Base-by-base conservation (phyloP, 163 green algal species). In the Coccomyxa subellipsoidea region DNA sequence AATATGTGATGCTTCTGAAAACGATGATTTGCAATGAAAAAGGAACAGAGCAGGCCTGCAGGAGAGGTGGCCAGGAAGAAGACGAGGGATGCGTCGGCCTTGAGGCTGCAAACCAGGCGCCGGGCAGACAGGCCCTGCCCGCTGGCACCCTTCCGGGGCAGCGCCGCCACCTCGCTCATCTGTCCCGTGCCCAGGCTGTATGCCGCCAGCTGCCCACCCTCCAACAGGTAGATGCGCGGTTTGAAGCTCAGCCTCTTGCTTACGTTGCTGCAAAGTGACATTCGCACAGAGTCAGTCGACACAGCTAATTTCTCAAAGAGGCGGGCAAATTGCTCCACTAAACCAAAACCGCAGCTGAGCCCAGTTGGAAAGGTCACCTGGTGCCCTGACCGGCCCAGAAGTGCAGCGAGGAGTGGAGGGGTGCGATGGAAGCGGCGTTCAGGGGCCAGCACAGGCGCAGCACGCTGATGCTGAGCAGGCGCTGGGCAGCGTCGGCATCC, bases 31-130 rank as follows among this genome's bases (percentile, higher is more conserved):
- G n/a, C n/a, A n/a, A n/a, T n/a, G n/a, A n/a, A n/a, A n/a, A n/a
- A n/a, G n/a, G n/a, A n/a, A n/a, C n/a, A n/a, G 5, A 18, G 21
- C 47, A 59, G 15, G 23, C 47, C 47, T 59, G 47, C 47, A 23
- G 47, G 32, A 69, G 53, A 8, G 53, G 21, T 15, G 70, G 71
- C 27, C 70, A 36, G 81, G 38, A 90, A 92, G 79, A 93, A 93
- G 36, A 92, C 54, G 38, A 93, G 83, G 82, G 87, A 92, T 0
- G 87, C 88, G 35, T 82, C 80, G 27, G 79, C 73, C 76, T 79
- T 77, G 6, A 80, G 9, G 70, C 80, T 88, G 87, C 92, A 83
- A 36, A 87, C 69, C 54, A 93, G 29, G 23, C 84, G 77, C 27
- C 47, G 53, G 39, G 78, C 73, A 38, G 81, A 35, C 25, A 80